These are phyloP conservation scores for Parascedosporium putredinis DNA, from an alignment of 2,329 filamentous ascomycete species.

Conservation along the genomic window DNA sequence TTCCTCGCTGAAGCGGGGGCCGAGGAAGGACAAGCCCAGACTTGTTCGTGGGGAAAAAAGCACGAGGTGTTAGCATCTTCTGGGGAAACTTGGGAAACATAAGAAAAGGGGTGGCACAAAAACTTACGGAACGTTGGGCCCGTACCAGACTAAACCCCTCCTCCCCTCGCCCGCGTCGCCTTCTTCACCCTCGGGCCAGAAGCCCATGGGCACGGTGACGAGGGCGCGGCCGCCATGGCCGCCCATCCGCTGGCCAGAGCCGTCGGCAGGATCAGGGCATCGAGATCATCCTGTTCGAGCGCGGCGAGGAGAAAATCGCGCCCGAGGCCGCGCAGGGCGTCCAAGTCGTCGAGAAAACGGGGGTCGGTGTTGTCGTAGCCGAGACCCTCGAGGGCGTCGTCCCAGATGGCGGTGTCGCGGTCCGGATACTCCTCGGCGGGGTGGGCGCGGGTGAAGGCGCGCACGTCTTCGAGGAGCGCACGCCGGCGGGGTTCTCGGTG, in stretches of 20 bases:
- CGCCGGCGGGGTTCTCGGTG: constrained; percentile 43
- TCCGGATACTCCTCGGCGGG: constrained; percentile 47
- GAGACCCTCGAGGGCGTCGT: constrained; percentile 32
- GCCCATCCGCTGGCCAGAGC: constrained; percentile 13
- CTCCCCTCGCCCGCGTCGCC: constrained; percentile 10
- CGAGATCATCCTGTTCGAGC: constrained; percentile 40
- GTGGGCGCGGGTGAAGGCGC: constrained; percentile 42
- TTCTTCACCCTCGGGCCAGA: constrained; percentile 19
- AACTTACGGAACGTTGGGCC: constrained; percentile 13
- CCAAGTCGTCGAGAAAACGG: constrained; percentile 46
- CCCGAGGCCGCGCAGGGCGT: constrained; percentile 41
- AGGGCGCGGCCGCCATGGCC: constrained; percentile 30
- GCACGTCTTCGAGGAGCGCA: constrained; percentile 41
- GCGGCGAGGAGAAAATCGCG: constrained; percentile 51
- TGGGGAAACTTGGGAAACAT: background rate
- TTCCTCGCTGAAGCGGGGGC: constrained; percentile 47
- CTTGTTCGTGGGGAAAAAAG: too few species aligned
- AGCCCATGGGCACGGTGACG: constrained; percentile 51
- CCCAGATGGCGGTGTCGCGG: constrained; percentile 49
- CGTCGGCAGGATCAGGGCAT: constrained; percentile 51
- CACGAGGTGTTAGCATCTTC: background rate
- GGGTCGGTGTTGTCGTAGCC: constrained; percentile 47
- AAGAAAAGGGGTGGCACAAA: background rate
- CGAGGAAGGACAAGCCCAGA: constrained; percentile 56
- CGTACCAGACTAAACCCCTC: constrained; percentile 12